Evolutionary conservation across 2,329 filamentous ascomycete species (phyloP).

Genomic region (Madurella mycetomatis): DNA sequence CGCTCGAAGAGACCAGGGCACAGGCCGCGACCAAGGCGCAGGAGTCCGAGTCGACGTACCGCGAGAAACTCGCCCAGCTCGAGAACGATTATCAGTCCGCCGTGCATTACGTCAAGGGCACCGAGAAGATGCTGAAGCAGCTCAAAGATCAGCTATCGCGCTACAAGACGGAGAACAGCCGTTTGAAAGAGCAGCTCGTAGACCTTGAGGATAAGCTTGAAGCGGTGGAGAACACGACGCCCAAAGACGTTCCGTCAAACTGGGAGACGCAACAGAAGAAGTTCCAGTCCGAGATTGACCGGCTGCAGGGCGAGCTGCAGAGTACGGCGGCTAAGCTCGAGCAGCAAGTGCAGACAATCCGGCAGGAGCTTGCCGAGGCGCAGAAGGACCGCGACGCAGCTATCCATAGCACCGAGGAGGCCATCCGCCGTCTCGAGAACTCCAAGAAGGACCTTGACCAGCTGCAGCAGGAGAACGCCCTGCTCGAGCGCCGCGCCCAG

Average conservation of each 20-base stretch:
- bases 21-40: constrained; percentile 74
- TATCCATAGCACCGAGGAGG: constrained; percentile 50
- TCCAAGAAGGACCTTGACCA: constrained; percentile 69
- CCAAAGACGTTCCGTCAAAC: constrained; percentile 42
- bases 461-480: constrained; percentile 73
- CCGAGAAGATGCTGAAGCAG: constrained; percentile 97
- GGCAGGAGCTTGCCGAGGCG: constrained; percentile 62
- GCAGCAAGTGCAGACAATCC: constrained; percentile 62
- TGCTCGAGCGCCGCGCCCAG: constrained; percentile 76
- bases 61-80: constrained; percentile 87
- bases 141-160: constrained; percentile 96
- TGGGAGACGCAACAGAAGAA: constrained; percentile 72
- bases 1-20: constrained; percentile 80
- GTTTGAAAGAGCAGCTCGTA: constrained; percentile 77
- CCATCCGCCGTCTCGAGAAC: constrained; percentile 52
- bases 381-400: constrained; percentile 66
- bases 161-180: constrained; percentile 81
- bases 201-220: constrained; percentile 54
- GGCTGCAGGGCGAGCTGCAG: constrained; percentile 65
- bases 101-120: constrained; percentile 96
- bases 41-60: constrained; percentile 83
- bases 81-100: constrained; percentile 98
- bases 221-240: constrained; percentile 29
- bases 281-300: constrained; percentile 64
- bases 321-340: constrained; percentile 65